Conservation (phyloP, 2,329 filamentous ascomycete genomes). For the Fusarium redolens region DNA sequence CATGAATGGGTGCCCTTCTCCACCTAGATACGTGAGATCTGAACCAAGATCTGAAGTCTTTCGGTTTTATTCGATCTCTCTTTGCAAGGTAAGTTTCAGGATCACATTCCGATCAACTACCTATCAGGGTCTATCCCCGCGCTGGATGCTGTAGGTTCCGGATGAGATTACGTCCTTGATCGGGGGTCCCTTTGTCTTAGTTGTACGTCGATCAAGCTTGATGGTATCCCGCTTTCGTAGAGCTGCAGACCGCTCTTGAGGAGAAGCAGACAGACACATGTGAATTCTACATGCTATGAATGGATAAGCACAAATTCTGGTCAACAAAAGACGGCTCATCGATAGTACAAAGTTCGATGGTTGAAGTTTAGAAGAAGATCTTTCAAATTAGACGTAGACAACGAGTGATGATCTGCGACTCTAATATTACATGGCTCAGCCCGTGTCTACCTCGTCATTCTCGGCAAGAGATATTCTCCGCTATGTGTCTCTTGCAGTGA, state of each 20-base stretch:
- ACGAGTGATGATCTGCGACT: neutral
- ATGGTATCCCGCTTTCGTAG: too few species aligned
- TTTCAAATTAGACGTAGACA: neutral
- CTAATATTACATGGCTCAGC: neutral
- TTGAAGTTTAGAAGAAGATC: neutral
- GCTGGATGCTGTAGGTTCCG: neutral
- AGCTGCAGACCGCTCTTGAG: neutral
- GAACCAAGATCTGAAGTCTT: neutral
- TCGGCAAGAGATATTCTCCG: neutral
- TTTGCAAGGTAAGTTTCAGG: neutral
- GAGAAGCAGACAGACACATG: neutral
- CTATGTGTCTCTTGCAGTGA: neutral
- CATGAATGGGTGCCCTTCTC: neutral
- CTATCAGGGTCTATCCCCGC: neutral
- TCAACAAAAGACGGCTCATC: neutral
- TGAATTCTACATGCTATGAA: fast-evolving
- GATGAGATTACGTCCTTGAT: neutral
- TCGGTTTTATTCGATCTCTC: neutral
- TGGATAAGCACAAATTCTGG: too few species aligned
- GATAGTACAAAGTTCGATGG: neutral
- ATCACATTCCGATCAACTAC: neutral
- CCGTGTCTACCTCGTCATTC: neutral
- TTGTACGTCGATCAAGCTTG: neutral
- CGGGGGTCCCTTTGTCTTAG: neutral
- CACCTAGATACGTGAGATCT: neutral